Base-by-base conservation (phyloP, 345 rosid genomes). In the Camelina hispida region DNA sequence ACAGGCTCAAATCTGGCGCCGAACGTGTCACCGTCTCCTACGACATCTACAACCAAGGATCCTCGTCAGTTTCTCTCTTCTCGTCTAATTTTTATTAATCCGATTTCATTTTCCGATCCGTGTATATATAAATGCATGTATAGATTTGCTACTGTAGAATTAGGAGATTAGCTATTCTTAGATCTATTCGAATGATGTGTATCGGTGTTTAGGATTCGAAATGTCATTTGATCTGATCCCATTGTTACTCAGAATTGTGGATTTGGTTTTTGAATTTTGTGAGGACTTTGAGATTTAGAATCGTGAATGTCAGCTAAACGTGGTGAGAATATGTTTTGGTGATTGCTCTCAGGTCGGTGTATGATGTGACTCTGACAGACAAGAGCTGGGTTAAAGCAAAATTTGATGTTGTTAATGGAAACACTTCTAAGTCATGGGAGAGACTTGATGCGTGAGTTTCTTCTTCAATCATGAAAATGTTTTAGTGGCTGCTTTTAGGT, bases 11-110 rank as follows among this genome's bases (percentile, higher is more conserved):
- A 76, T 86, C 97, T 47, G 98, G 97, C 67, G 82, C 84, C 56
- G 98, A 96, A 68, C 96, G 93, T 40, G 92, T 96, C 86, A 73
- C 76, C 30, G 96, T 96, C 73, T 84, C 97, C 40, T 72, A 86
- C 63, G 97, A 96, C 66, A 84, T 96, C 84, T 91, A 93, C 83
- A 96, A 96, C 38, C 97, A 91, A 74, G 98, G 99, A 82, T 85
- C 91, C 47, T 83, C 93, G 99, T 93, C 28, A 82, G 89, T 82
- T 82, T 71, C 68, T 71, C 32, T 68, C n/a, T 1, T 53, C 56
- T 40, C 3, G 38, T 48, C 72, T 46, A 2, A 0, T 11, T 14
- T 25, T 34, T 22, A 64, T 44, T 34, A 16, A 1, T 73, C 22
- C 61, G 28, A 3, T 64, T 64, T 15, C 59, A 67, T 66, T 65